Base-by-base conservation (phyloP, 257 asterid species). In the Solanum ossicruentum region DNA sequence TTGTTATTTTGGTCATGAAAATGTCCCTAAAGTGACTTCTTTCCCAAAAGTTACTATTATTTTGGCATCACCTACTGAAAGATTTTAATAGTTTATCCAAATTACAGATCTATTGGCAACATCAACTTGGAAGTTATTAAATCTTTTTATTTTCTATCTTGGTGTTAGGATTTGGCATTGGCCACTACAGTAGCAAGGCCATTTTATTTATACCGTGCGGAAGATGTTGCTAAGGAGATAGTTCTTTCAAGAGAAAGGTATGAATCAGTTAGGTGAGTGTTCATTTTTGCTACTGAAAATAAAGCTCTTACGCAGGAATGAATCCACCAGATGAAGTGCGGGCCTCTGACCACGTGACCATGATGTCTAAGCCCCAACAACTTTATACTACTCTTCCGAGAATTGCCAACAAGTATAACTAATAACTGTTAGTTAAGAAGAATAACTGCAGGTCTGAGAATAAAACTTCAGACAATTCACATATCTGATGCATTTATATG, bases 281-380 rank as follows among this genome's bases (percentile, higher is more conserved):
- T 28, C 32, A 28, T 28, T 28, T 0, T 28, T 28, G 32, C 32
- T 1, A 28, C 3, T 28, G 32, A 28, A 28, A 28, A 28, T 28
- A 28, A 28, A 28, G 32, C 32, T 28, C 32, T 28, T 1, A 28
- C 32, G 32, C 2, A 2, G 32, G 32, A 28, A 28, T 28, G 32
- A 28, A 28, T 28, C 32, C 32, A 28, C 32, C 32, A 2, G 32
- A 28, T 28, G 32, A 28, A 28, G 32, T 28, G 32, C 2, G 32
- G 32, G 32, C 3, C 32, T 28, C 3, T 28, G 91, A 89, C 84
- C 91, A 89, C 51, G 85, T 86, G 92, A 87, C 83, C 13, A 86
- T 89, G 92, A 82, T 86, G 85, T 87, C 89, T 17, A 88, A 80
- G 55, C 91, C 92, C 4, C 36, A 41, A 12, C 85, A 88, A 66